Evolutionary conservation across 2,329 filamentous ascomycete genomes (phyloP).

Genomic region (Fusarium sp.): DNA sequence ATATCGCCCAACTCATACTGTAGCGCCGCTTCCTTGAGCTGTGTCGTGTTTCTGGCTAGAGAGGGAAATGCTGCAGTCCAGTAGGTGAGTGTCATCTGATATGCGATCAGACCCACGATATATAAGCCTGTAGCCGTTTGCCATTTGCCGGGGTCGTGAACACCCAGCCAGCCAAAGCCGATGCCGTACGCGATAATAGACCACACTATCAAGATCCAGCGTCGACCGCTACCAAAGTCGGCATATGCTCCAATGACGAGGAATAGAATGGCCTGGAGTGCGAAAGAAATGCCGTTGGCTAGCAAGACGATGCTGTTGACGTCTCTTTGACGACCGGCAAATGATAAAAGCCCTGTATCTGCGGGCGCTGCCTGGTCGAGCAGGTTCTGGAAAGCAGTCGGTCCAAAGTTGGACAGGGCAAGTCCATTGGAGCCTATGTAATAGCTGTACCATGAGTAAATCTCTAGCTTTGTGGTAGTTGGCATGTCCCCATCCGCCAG

Average conservation of each 20-base stretch:
- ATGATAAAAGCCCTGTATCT: constrained; percentile 62
- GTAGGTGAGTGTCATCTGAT: constrained; percentile 74
- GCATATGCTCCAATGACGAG: constrained; percentile 63
- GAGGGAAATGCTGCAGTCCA: constrained; percentile 70
- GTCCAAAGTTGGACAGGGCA: constrained; percentile 71
- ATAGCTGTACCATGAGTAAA: constrained; percentile 56
- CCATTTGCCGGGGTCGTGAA: constrained; percentile 70
- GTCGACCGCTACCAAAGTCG: constrained; percentile 73
- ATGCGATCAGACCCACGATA: constrained; percentile 73
- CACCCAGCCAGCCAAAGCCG: constrained; percentile 75
- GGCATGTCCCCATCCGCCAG: constrained; percentile 31
- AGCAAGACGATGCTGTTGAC: constrained; percentile 74
- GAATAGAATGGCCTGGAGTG: constrained; percentile 70
- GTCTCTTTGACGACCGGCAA: constrained; percentile 67
- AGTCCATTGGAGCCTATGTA: constrained; percentile 75
- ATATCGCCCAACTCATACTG: constrained; percentile 58
- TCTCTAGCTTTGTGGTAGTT: constrained; percentile 33
- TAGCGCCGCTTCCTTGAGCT: constrained; percentile 49
- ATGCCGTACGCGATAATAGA: constrained; percentile 70
- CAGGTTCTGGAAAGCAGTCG: constrained; percentile 73
- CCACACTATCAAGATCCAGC: constrained; percentile 70
- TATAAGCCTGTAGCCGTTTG: constrained; percentile 69
- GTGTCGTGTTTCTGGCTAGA: constrained; percentile 52
- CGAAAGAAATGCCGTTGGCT: constrained; percentile 74
- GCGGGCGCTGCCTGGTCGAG: constrained; percentile 68